Evolutionary conservation across 768 basidiomycete genomes (phyloP).

Genomic region (Rhizopogon vinicolor): DNA sequence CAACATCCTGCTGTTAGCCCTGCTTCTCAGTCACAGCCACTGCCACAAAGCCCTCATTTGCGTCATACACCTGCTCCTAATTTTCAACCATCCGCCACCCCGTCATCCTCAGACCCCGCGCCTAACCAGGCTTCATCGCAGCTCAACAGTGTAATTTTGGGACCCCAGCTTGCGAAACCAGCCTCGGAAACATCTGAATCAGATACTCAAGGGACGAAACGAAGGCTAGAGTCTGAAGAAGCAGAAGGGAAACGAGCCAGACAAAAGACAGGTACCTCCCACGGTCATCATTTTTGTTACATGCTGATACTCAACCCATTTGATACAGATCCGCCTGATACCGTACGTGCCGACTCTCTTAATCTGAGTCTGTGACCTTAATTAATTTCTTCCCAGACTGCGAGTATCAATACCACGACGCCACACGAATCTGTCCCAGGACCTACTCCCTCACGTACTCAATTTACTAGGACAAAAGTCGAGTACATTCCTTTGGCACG

Average conservation of each 20-base stretch:
- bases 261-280: constrained; percentile 59
- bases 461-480: constrained; percentile 71
- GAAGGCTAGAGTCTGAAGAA: constrained; percentile 67
- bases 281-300: constrained; percentile 16
- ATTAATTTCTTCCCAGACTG: neutral
- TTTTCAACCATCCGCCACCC: neutral
- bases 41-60: constrained; percentile 27
- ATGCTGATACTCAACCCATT: constrained; percentile 22
- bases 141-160: constrained; percentile 7
- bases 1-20: constrained; percentile 16
- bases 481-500: constrained; percentile 83
- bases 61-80: constrained; percentile 17
- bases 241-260: constrained; percentile 64
- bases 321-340: constrained; percentile 45
- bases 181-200: constrained; percentile 36
- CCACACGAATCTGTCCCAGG: constrained; percentile 22
- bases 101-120: neutral
- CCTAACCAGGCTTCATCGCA: neutral
- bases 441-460: constrained; percentile 37
- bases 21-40: constrained; percentile 17
- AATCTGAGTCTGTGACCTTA: constrained; percentile 4
- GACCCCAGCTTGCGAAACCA: neutral
- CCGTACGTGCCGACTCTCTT: constrained; percentile 31
- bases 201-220: constrained; percentile 63
- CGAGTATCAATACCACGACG: neutral